Base-by-base conservation (phyloP, 768 basidiomycete genomes). In the Mycena kentingensis region DNA sequence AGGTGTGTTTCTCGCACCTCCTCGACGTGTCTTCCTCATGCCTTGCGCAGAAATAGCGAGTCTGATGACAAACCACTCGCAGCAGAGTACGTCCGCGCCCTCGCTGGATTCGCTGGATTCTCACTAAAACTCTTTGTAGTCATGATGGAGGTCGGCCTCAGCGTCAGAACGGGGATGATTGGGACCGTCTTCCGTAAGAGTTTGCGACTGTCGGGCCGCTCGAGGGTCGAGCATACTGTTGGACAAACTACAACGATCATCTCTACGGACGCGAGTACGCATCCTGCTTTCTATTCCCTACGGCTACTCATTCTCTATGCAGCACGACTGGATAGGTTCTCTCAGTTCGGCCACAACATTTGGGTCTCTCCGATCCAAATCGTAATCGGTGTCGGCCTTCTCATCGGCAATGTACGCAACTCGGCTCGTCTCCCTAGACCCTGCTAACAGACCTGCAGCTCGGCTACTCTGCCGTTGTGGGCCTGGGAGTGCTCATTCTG, bases 221-320 rank as follows among this genome's bases (percentile, higher is more conserved):
- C 85, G 8, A 74, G 84, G 18, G 53, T 78, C 24, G 73, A 81
- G 36, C 83, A 87, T 61, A 80, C 76, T 18, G 80, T 81, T 35
- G 87, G 87, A 0, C 74, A 85, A 61, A 82, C 88, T 43, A 86
- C 81, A 10, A 89, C 85, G 0, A 79, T 88, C 73, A 84, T 88
- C 6, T 82, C 83, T 1, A 77, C 81, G 12, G 87, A 90, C 61
- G 69, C 83, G 0, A n/a, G n/a, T n/a, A n/a, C n/a, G n/a, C n/a
- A n/a, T n/a, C n/a, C n/a, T n/a, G n/a, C n/a, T n/a, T n/a, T n/a
- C n/a, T n/a, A n/a, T n/a, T n/a, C n/a, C n/a, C n/a, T n/a, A n/a
- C n/a, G n/a, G n/a, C n/a, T n/a, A n/a, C n/a, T n/a, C n/a, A n/a
- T n/a, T n/a, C n/a, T n/a, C n/a, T n/a, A n/a, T n/a, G n/a, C n/a